Base-by-base conservation (phyloP, 306 rosid genomes). In the Vigna trinervia region DNA sequence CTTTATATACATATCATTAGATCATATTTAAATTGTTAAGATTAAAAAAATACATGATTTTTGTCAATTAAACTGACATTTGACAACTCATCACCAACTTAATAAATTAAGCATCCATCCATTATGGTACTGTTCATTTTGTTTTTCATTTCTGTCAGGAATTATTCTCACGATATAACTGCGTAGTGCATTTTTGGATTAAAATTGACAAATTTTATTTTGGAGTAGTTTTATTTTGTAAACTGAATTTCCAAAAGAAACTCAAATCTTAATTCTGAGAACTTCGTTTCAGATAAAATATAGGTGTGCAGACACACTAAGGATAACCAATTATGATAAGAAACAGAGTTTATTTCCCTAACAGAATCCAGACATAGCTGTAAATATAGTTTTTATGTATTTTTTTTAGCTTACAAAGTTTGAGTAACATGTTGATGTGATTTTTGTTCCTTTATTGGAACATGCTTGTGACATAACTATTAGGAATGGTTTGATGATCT, bases 401-500 rank as follows among this genome's bases (percentile, higher is more conserved):
- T 6, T 28, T 34, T 4, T 4, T 48, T 15, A 28, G 60, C 60
- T 48, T 28, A 12, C 60, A 7, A 3, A 53, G 51, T 52, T 10
- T 71, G 34, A 34, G 12, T 65, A 41, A 20, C 53, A 4, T 43
- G 36, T 38, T 65, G 28, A 5, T 10, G 1, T 17, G 50, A 64
- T 64, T 34, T 38, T 15, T 64, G 12, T 39, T 57, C 36, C 23
- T 38, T 39, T 14, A 5, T 38, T 65, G 53, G 30, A 39, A 39
- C 34, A 12, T 19, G 22, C 34, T 8, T 39, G n/a, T 65, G 22
- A 34, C 46, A 15, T 34, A 11, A 14, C 78, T 50, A 62, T 52
- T 51, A 71, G 73, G 28, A 52, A 43, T 48, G 28, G 22, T 23
- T 51, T 60, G 30, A 79, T 71, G 65, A 61, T 61, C 38, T 4